A percentile compares a stretch with the other conserved stretches of the same genome.
Evolutionary conservation across 441 rosid species (phyloP).

Genomic region (Syzygium syzygioides): DNA sequence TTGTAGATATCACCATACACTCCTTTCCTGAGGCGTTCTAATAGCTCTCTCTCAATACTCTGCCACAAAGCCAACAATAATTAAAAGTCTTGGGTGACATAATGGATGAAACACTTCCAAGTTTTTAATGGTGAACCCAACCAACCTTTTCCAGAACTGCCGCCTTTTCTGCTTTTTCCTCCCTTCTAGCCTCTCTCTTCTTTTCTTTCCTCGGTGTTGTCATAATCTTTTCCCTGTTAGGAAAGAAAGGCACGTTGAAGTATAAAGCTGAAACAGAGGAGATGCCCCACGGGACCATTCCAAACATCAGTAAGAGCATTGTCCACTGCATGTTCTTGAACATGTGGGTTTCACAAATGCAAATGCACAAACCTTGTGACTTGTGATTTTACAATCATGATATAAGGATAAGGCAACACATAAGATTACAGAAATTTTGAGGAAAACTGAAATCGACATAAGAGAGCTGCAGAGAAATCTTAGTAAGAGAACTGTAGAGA

Average conservation of each 20-base stretch:
- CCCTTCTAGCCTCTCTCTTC: constrained; percentile 70
- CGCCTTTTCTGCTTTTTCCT: constrained; percentile 73
- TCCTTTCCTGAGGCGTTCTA: constrained; percentile 60
- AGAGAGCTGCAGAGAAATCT: neutral
- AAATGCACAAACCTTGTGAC: neutral
- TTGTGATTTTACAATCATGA: neutral
- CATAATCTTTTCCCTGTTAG: constrained; percentile 55
- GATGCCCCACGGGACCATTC: neutral
- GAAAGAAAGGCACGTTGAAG: neutral
- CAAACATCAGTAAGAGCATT: neutral
- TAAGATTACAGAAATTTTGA: neutral
- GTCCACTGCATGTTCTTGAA: neutral
- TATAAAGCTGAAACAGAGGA: neutral
- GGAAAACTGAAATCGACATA: neutral
- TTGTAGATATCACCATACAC: constrained; percentile 65
- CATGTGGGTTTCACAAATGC: neutral
- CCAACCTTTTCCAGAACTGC: constrained; percentile 70
- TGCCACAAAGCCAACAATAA: constrained; percentile 19
- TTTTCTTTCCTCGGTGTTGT: constrained; percentile 49
- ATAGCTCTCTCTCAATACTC: constrained; percentile 70
- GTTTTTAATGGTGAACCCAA: neutral
- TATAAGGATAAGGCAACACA: neutral
- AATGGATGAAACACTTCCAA: neutral
- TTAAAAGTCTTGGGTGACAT: neutral
- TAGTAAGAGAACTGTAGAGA: neutral